phyloP scores from a whole-genome alignment of 176 grass and related monocot genomes.

The Paspalum vaginatum region DNA sequence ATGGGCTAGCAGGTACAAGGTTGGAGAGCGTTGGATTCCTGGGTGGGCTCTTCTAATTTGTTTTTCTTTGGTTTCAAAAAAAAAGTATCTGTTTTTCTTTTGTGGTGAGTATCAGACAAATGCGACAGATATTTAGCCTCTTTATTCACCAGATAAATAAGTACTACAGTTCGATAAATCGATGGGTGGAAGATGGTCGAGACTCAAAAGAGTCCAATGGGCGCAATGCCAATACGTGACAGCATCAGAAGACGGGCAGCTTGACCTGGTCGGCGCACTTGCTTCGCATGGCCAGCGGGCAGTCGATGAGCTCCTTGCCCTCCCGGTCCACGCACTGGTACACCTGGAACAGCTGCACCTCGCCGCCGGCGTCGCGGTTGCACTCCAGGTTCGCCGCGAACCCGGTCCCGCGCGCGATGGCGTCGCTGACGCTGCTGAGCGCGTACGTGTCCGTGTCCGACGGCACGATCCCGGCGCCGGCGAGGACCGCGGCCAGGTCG shows the following conservation, averaged over 20 bases:
- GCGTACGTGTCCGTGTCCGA: conserved; percentile 49
- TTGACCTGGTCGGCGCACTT: conserved; percentile 51
- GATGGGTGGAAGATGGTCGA: too few relatives aligned
- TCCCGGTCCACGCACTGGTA: conserved; percentile 68
- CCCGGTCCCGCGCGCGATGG: conserved; percentile 48
- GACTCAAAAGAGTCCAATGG: too few relatives aligned
- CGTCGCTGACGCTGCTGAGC: conserved; percentile 43
- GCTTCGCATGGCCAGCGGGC: conserved; percentile 49
- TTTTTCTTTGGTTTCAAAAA: too few relatives aligned
- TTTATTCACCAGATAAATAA: too few relatives aligned
- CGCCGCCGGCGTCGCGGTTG: conserved; percentile 46
- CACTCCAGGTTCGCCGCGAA: conserved; percentile 60
- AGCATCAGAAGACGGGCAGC: conserved; percentile 60
- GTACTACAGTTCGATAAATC: too few relatives aligned
- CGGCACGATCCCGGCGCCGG: conserved; percentile 54
- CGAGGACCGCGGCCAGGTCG: conserved; percentile 52
- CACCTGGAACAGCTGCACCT: conserved; percentile 74
- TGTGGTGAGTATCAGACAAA: too few relatives aligned
- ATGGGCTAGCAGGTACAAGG: too few relatives aligned
- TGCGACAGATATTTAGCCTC: too few relatives aligned
- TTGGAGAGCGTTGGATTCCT: too few relatives aligned
- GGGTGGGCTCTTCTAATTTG: too few relatives aligned
- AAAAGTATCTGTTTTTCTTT: too few relatives aligned
- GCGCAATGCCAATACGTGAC: too few relatives aligned
- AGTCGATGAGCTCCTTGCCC: conserved; percentile 57